A percentile compares a stretch with the other conserved stretches of the same genome.
phyloP scores from a whole-genome alignment of 2,329 filamentous ascomycete genomes.

The Xylaria sp. region DNA sequence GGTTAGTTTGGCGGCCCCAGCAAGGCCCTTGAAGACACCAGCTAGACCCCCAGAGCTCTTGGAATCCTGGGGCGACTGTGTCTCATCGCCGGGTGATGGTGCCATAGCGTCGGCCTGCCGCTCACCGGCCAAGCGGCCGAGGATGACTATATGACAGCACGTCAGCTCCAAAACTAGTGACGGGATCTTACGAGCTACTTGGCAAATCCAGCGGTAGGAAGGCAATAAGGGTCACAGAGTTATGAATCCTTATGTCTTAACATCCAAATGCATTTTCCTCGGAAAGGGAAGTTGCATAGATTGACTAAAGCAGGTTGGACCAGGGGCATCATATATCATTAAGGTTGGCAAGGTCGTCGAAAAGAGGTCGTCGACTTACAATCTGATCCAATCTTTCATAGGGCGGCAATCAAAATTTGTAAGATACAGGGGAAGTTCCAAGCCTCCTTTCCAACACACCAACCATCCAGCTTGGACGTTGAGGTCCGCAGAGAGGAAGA shows the following conservation, averaged over 20 bases:
- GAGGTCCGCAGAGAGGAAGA: slow-evolving; percentile 1
- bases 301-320: background rate
- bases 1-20: slow-evolving; percentile 54
- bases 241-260: background rate
- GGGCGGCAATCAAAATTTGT: slow-evolving; percentile 21
- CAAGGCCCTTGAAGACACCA: slow-evolving; percentile 65
- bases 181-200: slow-evolving; percentile 5
- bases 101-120: slow-evolving; percentile 56
- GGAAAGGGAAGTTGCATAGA: background rate
- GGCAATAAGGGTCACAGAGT: background rate
- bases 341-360: slow-evolving; percentile 11
- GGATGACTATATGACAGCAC: slow-evolving; percentile 49
- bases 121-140: slow-evolving; percentile 46
- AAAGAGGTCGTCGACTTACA: slow-evolving; percentile 25
- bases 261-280: background rate
- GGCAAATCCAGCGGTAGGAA: slow-evolving; percentile 9
- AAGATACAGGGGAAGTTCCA: slow-evolving; percentile 8
- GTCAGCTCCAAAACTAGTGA: slow-evolving; percentile 36
- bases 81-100: slow-evolving; percentile 60
- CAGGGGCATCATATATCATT: background rate
- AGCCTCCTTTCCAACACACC: slow-evolving; percentile 18
- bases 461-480: slow-evolving; percentile 16
- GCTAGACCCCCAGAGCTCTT: slow-evolving; percentile 60
- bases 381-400: slow-evolving; percentile 33
- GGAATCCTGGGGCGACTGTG: slow-evolving; percentile 55